Evolutionary conservation across 805 yeast species (phyloP), one percentile per base, ranked within the genome.

Genomic region (Wickerhamomyces rabaulensis): DNA sequence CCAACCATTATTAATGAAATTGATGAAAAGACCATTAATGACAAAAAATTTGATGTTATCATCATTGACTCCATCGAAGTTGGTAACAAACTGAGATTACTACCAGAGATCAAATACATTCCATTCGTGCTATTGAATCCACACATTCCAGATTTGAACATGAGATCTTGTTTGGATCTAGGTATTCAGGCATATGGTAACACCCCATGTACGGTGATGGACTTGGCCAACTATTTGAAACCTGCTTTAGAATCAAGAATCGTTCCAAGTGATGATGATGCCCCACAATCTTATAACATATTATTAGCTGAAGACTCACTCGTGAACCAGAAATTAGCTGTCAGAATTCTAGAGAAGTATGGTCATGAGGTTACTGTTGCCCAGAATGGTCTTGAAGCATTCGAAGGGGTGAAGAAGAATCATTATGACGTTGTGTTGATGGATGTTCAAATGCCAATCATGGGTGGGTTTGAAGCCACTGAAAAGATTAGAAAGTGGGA

Each of bases 361-460:
- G 92, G 92, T 20, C 96, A 88, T 66, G 73, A 76, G 47, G 92
- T 88, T 12, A 84, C 81, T 47, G 95, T 88, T 40, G 95, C 87
- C 8, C 94, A 86, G 61, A 88, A 88, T 65, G 96, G 96, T 13
- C 71, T 79, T 47, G 88, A 87, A 55, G 95, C 96, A 1, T 76
- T 78, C 55, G 87, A 87, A 50, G 91, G 89, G 1, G 80, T 87
- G 38, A 74, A 82, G 61, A 72, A 75, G 52, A 78, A 75, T 52
- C 72, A 75, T 39, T 88, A 82, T 62, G 96, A 88, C 61, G 91
- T 85, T 39, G 85, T 88, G n/a, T 74, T 88, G 55, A 88, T 88
- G 96, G 96, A 88, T 68, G 95, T 88, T 41, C 96, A 88, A 64
- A 88, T 88, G 96, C 96, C 96, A 8, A 87, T 87, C 9, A 89